Evolutionary conservation across 257 asterid genomes (phyloP), one percentile per base, ranked within the genome.

Genomic region (Solanum clarkiae): DNA sequence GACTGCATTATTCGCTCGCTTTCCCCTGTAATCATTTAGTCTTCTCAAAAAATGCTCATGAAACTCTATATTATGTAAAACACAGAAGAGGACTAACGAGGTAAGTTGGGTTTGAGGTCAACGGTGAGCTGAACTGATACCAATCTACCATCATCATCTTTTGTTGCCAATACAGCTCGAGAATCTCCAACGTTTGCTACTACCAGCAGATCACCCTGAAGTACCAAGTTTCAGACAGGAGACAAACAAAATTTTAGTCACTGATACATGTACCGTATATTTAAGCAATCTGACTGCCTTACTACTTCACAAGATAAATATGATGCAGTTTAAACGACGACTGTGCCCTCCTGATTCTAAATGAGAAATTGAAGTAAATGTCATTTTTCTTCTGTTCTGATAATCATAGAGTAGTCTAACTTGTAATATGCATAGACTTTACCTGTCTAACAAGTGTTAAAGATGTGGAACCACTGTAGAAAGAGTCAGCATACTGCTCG

Each of bases 101-200:
- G 97, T 87, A 93, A 81, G 87, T 92, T 95, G 11, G 98, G 98
- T 88, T 95, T 95, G 86, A 88, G 90, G 90, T 95, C 97, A 4
- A 90, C 90, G n/a, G 98, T 92, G 10, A 93, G 97, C 89, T 93
- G 97, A 86, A 90, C 84, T 12, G 98, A 92, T 81, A 88, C 83
- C 85, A 93, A 84, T 45, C 71, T 62, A 29, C 97, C 93, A 55
- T 91, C 93, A 9, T 90, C 94, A 29, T 85, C 83, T 65, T 84
- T 84, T 5, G 95, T 92, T 71, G 94, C 98, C 69, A 95, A 86
- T 36, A 95, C 97, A 20, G 97, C 95, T 79, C 98, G 86, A 3
- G 97, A 95, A 83, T 95, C 98, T 63, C 98, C 98, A 56, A 93
- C 90, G 17, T 93, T 93, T 44, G 95, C 97, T 14, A 93, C 87